Evolutionary conservation across 106 monocot species (phyloP).

Genomic region (Chionographis japonica): DNA sequence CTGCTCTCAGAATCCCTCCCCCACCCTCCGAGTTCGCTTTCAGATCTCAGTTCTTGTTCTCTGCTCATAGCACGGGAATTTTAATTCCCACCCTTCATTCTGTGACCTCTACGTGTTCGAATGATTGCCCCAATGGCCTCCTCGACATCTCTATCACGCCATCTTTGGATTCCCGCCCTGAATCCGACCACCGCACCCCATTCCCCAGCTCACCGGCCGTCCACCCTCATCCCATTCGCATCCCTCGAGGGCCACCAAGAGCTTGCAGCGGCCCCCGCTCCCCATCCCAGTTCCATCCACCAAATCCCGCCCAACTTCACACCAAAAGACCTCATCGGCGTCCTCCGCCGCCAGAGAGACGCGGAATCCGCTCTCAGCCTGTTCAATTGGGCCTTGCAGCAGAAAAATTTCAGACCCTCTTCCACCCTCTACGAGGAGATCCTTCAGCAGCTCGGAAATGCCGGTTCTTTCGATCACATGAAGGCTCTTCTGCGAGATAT

Average conservation of each 20-base stretch:
- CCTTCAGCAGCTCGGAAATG: conserved; percentile 59
- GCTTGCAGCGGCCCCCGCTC: conserved; percentile 4
- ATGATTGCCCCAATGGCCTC: conserved; percentile 55
- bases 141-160: conserved; percentile 17
- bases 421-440: conserved; percentile 51
- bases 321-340: conserved; percentile 51
- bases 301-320: conserved; percentile 46
- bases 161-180: conserved; percentile 11
- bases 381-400: conserved; percentile 44
- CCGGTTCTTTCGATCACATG: conserved; percentile 59
- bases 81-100: neutral
- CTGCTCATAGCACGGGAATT: too few relatives aligned
- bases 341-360: conserved; percentile 61
- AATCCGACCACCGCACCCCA: conserved; percentile 2
- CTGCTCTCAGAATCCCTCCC: too few relatives aligned
- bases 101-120: conserved; percentile 15
- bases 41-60: too few relatives aligned
- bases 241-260: conserved; percentile 9
- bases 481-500: conserved; percentile 43
- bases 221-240: conserved; percentile 3
- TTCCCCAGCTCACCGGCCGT: neutral
- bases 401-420: conserved; percentile 27
- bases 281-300: conserved; percentile 2
- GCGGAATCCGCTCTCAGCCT: conserved; percentile 33
- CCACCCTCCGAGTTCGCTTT: too few relatives aligned